Evolutionary conservation across 768 basidiomycete species (phyloP).

Genomic region (Botryobasidium botryosum): DNA sequence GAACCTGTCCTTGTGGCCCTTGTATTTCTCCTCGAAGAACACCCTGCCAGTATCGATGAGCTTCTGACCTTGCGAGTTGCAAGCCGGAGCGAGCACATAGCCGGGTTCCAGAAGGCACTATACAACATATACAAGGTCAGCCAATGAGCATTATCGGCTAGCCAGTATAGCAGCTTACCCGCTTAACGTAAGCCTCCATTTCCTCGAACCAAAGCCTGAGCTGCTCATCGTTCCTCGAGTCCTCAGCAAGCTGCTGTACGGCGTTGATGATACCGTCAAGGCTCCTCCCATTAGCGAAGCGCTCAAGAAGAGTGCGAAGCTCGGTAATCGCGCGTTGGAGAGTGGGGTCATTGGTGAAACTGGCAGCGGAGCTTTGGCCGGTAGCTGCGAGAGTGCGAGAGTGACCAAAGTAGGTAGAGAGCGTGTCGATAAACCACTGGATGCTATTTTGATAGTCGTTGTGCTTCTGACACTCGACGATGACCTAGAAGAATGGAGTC

Average conservation of each 20-base stretch:
- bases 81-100: slow-evolving; percentile 68
- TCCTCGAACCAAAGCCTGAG: slow-evolving; percentile 56
- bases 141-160: background rate
- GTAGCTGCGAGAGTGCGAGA: slow-evolving; percentile 26
- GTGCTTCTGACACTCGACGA: slow-evolving; percentile 87
- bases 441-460: slow-evolving; percentile 73
- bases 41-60: slow-evolving; percentile 53
- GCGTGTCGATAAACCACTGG: slow-evolving; percentile 47
- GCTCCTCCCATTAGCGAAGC: slow-evolving; percentile 65
- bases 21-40: slow-evolving; percentile 67
- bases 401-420: slow-evolving; percentile 45
- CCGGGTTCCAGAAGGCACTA: slow-evolving; percentile 65
- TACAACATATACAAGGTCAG: background rate
- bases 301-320: slow-evolving; percentile 70
- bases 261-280: slow-evolving; percentile 55
- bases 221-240: slow-evolving; percentile 55
- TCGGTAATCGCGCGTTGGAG: slow-evolving; percentile 42
- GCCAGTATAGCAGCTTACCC: slow-evolving; percentile 22
- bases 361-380: slow-evolving; percentile 17
- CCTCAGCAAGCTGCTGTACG: slow-evolving; percentile 50
- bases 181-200: slow-evolving; percentile 47
- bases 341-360: slow-evolving; percentile 32
- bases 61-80: slow-evolving; percentile 41
- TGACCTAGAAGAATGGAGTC: slow-evolving; percentile 29
- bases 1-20: slow-evolving; percentile 62